Base-by-base conservation (phyloP, 108 stramenopile species). In the Mediolabrus comicus region DNA sequence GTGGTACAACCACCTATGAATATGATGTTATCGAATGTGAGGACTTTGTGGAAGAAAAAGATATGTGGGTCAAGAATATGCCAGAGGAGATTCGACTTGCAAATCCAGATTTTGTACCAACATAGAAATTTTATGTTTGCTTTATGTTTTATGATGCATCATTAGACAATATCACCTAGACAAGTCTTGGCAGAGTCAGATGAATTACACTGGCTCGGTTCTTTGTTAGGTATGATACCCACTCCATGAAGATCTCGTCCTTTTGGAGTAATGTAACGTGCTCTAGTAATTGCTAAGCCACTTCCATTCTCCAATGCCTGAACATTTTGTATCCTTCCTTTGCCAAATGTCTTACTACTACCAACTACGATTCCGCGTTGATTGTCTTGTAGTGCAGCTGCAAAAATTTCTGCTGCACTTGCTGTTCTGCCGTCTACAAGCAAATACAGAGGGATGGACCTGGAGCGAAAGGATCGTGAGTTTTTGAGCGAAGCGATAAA, bases 101-200 rank as follows among this genome's bases (percentile, higher is more conserved):
- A 14, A 95, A 92, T 84, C 94, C 94, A 3, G 32, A 89, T 30
- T 95, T 95, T 82, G 89, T 95, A 24, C 94, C 94, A 7, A 88
- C 80, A 1, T 94, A 67, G n/a, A n/a, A n/a, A n/a, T n/a, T n/a
- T n/a, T n/a, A n/a, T n/a, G n/a, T n/a, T n/a, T n/a, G n/a, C n/a
- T n/a, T n/a, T n/a, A n/a, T n/a, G n/a, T n/a, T n/a, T n/a, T n/a
- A n/a, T n/a, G n/a, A n/a, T n/a, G n/a, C n/a, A n/a, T n/a, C n/a
- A n/a, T 55, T 30, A 57, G 30, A 57, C 32, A 32, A 30, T 69
- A 52, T 51, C 41, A 26, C 43, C 32, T 16, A 69, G 68, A 36
- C 68, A 69, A 3, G 46, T 59, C 13, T 27, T 16, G 34, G 68
- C 68, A 7, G 58, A 38, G 59, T 69, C 68, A 14, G 41, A 30